phyloP scores from a whole-genome alignment of 2,329 filamentous ascomycete species.

The Colletotrichum gloeosporioides region DNA sequence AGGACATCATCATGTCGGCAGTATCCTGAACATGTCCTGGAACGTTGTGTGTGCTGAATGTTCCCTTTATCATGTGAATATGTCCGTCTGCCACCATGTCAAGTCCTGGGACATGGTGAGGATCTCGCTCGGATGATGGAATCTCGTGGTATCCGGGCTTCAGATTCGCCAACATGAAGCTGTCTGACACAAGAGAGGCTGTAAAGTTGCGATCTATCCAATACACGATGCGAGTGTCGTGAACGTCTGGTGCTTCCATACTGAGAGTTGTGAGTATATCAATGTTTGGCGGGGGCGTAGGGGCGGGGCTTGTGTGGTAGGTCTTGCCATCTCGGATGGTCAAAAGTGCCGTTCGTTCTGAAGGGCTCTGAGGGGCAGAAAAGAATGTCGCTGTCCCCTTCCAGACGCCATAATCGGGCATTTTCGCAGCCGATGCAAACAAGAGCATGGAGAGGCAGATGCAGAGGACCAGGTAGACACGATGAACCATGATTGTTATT shows the following conservation, averaged over 20 bases:
- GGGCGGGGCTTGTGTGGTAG: not conserved
- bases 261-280: not conserved
- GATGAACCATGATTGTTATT: not conserved
- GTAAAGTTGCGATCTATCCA: not conserved
- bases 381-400: not conserved
- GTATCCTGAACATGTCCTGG: fast-evolving
- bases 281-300: not conserved
- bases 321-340: not conserved
- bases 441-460: not conserved
- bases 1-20: not conserved
- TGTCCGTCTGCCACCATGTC: not conserved
- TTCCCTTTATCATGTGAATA: not conserved
- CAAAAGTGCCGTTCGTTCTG: not conserved
- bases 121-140: not conserved
- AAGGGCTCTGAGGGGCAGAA: not conserved
- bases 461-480: not conserved
- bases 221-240: not conserved
- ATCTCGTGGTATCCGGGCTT: not conserved
- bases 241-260: not conserved
- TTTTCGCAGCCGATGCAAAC: not conserved
- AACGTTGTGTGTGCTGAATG: fast-evolving
- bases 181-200: not conserved
- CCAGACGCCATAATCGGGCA: not conserved
- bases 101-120: not conserved
- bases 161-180: not conserved